phyloP scores from a whole-genome alignment of 331 rosid genomes.

The Pyrus hybrid region DNA sequence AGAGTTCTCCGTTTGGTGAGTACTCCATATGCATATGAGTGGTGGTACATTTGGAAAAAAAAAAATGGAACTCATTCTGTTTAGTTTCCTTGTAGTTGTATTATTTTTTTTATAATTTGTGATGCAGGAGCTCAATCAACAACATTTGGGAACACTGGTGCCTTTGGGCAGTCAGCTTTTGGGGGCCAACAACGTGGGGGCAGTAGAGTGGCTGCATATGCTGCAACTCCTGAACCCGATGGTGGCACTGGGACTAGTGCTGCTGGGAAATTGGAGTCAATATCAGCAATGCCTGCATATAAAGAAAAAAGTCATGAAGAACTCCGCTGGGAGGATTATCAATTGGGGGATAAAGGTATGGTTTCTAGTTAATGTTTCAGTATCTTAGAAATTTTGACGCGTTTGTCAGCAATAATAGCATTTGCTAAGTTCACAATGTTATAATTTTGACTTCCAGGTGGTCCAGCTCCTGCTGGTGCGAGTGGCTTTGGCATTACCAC shows the following conservation, averaged over 20 bases:
- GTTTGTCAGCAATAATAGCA: not conserved
- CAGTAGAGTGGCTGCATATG: slow-evolving; percentile 59
- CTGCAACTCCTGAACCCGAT: slow-evolving; percentile 75
- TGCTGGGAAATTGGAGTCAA: slow-evolving; percentile 69
- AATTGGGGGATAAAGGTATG: slow-evolving; percentile 78
- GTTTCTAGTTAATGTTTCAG: not conserved
- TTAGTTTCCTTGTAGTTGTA: not conserved
- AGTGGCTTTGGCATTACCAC: slow-evolving; percentile 46
- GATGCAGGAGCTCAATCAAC: slow-evolving; percentile 63
- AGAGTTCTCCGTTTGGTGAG: slow-evolving; percentile 83
- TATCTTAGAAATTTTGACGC: not conserved
- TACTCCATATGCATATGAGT: not conserved
- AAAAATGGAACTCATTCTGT: not conserved
- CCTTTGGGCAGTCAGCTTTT: slow-evolving; percentile 58
- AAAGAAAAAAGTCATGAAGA: slow-evolving; percentile 95
- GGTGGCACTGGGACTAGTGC: slow-evolving; percentile 35
- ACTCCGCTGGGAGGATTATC: slow-evolving; percentile 97
- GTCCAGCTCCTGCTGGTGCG: slow-evolving; percentile 51
- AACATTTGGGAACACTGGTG: slow-evolving; percentile 45
- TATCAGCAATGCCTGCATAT: slow-evolving; percentile 86
- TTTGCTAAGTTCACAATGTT: not conserved
- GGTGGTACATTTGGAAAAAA: not conserved
- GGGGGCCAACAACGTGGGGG: slow-evolving; percentile 87
- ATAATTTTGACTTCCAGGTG: slow-evolving; percentile 49
- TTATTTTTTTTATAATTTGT: not conserved